Evolutionary conservation across 225 moss, liverwort and hornwort genomes (phyloP).

Genomic region (Marchantia paleacea): DNA sequence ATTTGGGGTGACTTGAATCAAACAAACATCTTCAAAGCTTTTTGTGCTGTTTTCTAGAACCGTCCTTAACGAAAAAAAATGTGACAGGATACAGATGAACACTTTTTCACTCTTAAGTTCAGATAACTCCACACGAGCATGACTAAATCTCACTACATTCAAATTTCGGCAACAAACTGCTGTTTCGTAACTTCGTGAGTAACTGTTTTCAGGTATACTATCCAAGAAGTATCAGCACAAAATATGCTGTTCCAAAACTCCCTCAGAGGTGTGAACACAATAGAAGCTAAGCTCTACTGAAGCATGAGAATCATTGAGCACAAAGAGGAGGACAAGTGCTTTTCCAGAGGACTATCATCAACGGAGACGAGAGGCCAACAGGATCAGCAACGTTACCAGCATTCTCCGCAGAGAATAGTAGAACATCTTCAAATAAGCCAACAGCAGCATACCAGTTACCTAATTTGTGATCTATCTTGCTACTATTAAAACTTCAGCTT

Average conservation of each 20-base stretch:
- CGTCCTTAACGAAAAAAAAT: not conserved
- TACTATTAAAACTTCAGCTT: not conserved
- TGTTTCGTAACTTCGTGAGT: not conserved
- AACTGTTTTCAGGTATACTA: not conserved
- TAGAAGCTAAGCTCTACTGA: not conserved
- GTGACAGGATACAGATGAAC: not conserved
- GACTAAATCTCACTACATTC: not conserved
- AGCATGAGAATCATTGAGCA: not conserved
- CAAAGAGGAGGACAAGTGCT: not conserved
- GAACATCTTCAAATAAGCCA: not conserved
- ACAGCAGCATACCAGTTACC: not conserved
- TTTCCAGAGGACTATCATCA: not conserved
- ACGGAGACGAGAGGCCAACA: not conserved
- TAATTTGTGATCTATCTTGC: not conserved
- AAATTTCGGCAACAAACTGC: not conserved
- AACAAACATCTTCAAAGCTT: not conserved
- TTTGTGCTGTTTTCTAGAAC: not conserved
- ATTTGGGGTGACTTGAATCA: not conserved
- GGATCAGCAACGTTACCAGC: not conserved
- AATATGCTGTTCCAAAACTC: not conserved
- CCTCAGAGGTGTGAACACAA: not conserved
- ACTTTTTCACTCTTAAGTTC: not conserved
- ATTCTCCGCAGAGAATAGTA: not conserved
- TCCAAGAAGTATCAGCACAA: not conserved
- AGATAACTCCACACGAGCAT: not conserved